Conservation (phyloP, 2,329 filamentous ascomycete species). For the Xylariales sp. region DNA sequence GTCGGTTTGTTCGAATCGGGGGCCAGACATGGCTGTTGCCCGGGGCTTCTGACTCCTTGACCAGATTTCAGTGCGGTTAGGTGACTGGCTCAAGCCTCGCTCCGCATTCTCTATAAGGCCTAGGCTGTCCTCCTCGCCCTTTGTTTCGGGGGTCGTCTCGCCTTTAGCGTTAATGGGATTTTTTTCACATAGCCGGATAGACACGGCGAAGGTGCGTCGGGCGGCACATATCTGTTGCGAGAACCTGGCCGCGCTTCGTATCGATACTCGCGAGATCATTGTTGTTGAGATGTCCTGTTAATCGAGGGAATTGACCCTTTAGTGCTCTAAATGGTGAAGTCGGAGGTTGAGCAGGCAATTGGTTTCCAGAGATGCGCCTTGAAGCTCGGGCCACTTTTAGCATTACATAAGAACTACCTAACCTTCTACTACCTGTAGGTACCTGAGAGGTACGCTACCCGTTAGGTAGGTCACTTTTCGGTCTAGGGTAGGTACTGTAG, state of each 20-base stretch:
- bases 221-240: constrained; percentile 58
- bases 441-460: too few relatives aligned
- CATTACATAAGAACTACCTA: constrained; percentile 3
- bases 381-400: constrained; percentile 41
- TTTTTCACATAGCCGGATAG: constrained; percentile 60
- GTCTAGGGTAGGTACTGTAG: not conserved
- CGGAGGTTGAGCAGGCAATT: constrained; percentile 40
- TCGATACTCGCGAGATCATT: constrained; percentile 59
- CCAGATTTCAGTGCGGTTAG: constrained; percentile 86
- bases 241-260: constrained; percentile 56
- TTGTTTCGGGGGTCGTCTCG: constrained; percentile 57
- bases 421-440: not conserved
- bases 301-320: constrained; percentile 40
- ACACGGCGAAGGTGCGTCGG: constrained; percentile 61
- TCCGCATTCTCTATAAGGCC: constrained; percentile 59
- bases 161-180: constrained; percentile 55
- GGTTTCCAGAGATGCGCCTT: constrained; percentile 29
- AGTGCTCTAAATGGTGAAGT: constrained; percentile 30
- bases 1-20: constrained; percentile 96
- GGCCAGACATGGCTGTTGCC: constrained; percentile 87
- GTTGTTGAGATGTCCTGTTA: constrained; percentile 57
- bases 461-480: not conserved
- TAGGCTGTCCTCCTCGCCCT: constrained; percentile 56
- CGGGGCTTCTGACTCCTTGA: constrained; percentile 86
- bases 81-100: constrained; percentile 74